A percentile compares a stretch with the other conserved stretches of the same genome.
Evolutionary conservation across 345 rosid species (phyloP).

Genomic region (Dimocarpus longan): DNA sequence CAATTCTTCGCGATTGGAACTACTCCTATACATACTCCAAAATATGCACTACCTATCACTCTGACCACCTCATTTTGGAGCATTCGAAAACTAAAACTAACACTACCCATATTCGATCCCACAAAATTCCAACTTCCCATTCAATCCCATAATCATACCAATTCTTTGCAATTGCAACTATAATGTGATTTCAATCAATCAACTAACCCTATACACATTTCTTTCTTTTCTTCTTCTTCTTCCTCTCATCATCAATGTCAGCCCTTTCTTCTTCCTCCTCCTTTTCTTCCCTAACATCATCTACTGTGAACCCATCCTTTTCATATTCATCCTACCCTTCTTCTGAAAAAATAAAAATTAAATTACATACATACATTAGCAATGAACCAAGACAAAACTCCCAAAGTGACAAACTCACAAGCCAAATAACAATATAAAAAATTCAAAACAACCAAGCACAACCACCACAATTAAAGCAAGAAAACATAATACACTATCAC

Average conservation of each 20-base stretch:
- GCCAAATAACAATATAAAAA: not conserved
- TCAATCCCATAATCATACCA: no score
- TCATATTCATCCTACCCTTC: conserved; percentile 86
- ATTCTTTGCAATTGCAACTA: no score
- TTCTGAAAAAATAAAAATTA: conserved; percentile 46
- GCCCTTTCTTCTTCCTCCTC: conserved; percentile 64
- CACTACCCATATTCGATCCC: no score
- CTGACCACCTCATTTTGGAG: no score
- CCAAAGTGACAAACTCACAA: conserved; percentile 3
- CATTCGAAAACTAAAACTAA: no score
- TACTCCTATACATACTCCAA: no score
- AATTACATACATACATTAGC: not conserved
- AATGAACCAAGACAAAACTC: not conserved
- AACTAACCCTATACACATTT: not conserved
- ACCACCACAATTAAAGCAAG: not conserved
- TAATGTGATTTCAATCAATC: no score
- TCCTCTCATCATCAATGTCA: conserved; percentile 76
- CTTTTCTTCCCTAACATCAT: conserved; percentile 69
- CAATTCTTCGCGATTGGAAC: no score
- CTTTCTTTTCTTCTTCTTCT: conserved; percentile 74
- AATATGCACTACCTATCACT: no score
- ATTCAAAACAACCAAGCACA: no score
- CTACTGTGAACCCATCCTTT: conserved; percentile 90
- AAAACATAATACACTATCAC: not conserved
- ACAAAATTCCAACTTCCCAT: no score